Evolutionary conservation across 768 basidiomycete species (phyloP), one percentile per base, ranked within the genome.

Genomic region (Boletus sp.): DNA sequence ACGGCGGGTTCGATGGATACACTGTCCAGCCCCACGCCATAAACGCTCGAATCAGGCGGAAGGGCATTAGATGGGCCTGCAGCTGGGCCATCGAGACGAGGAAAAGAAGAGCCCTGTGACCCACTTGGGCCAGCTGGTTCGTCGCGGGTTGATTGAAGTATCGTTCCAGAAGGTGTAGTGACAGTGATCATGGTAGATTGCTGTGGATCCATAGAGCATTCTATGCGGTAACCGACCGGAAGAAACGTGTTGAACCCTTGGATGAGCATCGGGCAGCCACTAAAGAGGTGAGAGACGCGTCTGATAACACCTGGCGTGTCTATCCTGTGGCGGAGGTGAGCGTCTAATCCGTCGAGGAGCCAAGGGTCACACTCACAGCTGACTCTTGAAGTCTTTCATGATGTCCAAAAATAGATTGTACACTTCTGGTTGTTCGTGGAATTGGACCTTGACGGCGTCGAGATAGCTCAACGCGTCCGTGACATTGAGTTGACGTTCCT

Each of bases 181-280:
- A 91, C 88, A 1, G 85, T 90, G 64, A 91, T 89, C 60, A 79
- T 77, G 33, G 82, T 79, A 33, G 79, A 72, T 53, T 86, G 81
- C n/a, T 80, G 75, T n/a, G 79, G 72, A 62, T 89, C 85, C 32
- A 74, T 74, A 14, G 80, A 80, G 61, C 85, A 87, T 60, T 96
- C 93, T 69, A 99, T 98, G 45, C 90, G 86, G 67, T 98, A 99
- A 15, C 96, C 96, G 21, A 83, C 80, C 4, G 96, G 96, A 11
- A 99, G 81, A 73, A 98, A 99, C 0, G 94, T 97, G 74, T 98
- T 98, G 80, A 99, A 99, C 10, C 95, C 95, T 71, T 96, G 93
- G 43, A 99, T 98, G 56, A 99, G 87, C 6, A 77, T 68, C 0
- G 92, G 91, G 64, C 97, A 93, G 2, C 91, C 92, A 52, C 85